Base-by-base conservation (phyloP, 805 yeast species). In the Teunomyces cretensis region DNA sequence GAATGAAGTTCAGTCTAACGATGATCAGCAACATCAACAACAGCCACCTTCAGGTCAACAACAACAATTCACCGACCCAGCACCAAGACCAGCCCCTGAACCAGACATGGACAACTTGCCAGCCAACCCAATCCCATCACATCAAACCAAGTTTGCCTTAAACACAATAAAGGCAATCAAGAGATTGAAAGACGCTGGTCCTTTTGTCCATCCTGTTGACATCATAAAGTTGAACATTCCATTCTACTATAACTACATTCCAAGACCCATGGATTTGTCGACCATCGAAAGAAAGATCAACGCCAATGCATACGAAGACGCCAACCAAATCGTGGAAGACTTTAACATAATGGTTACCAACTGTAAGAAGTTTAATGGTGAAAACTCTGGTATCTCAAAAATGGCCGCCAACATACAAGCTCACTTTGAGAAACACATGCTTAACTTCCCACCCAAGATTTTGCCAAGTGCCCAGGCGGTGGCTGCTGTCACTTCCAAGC, bases 361-460 rank as follows among this genome's bases (percentile, higher is more conserved):
- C 70, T 89, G 97, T 68, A 72, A 75, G 37, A 76, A 76, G 41
- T 94, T 92, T 64, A 94, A 94, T 61, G 99, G 99, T 30, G 83
- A 80, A 45, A 81, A 81, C 32, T 78, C 96, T 2, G 80, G 81
- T 14, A 91, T 94, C 52, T 80, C 97, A 2, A 87, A 85, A 61
- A 92, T 94, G 97, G 98, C 88, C 16, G 79, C 84, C 58, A 88
- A 86, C 63, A 79, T 94, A 40, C 94, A 89, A 65, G 94, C 96
- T 1, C 84, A 92, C 54, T 94, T 94, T 61, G 96, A 88, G 60
- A 91, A 91, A 58, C 97, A 92, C 63, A 81, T 90, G 83, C 76
- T 88, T 50, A 88, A 90, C 65, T 83, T 91, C 82, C 99, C 99
- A 2, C 81, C 90, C 2, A 71, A 65, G 51, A 69, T 72, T 61